Conservation (phyloP, 495 filamentous ascomycete species). For the Aspergillus coremiiformis region DNA sequence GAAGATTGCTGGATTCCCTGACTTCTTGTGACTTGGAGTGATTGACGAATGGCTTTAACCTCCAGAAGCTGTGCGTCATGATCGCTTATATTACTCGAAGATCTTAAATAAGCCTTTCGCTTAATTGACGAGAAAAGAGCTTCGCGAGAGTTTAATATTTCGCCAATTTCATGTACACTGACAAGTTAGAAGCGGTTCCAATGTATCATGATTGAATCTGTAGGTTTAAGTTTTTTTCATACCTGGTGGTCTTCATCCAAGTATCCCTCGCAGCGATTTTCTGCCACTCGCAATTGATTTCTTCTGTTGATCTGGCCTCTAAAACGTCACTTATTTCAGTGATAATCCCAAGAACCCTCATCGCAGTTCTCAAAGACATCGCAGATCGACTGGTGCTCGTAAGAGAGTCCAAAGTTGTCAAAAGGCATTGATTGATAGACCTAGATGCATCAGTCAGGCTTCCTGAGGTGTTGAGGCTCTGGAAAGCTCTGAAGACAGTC, state of each 20-base stretch:
- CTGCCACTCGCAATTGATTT: constrained; percentile 55
- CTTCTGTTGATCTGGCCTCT: constrained; percentile 45
- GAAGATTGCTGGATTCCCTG: constrained; percentile 82
- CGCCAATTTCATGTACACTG: constrained; percentile 74
- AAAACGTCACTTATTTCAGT: constrained; percentile 77
- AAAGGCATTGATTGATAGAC: constrained; percentile 57
- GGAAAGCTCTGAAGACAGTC: constrained; percentile 71
- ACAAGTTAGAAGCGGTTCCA: constrained; percentile 1
- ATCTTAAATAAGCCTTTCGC: constrained; percentile 54
- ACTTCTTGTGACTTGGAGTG: constrained; percentile 64
- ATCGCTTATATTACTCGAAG: constrained; percentile 45
- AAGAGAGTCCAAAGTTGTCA: constrained; percentile 53
- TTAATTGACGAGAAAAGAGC: constrained; percentile 76
- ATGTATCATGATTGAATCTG: background rate
- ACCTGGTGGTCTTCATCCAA: constrained; percentile 78
- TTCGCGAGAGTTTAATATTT: constrained; percentile 74
- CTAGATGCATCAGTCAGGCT: constrained; percentile 43
- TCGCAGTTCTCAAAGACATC: constrained; percentile 51
- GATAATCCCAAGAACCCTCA: constrained; percentile 68
- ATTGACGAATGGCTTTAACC: constrained; percentile 61
- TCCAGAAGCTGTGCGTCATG: constrained; percentile 64
- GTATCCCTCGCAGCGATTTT: constrained; percentile 55
- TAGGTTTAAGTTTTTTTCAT: constrained; percentile 16
- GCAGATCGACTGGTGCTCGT: constrained; percentile 48
- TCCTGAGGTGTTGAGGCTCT: constrained; percentile 62